Conservation (phyloP, 768 basidiomycete species). For the Podaxis sp. region DNA sequence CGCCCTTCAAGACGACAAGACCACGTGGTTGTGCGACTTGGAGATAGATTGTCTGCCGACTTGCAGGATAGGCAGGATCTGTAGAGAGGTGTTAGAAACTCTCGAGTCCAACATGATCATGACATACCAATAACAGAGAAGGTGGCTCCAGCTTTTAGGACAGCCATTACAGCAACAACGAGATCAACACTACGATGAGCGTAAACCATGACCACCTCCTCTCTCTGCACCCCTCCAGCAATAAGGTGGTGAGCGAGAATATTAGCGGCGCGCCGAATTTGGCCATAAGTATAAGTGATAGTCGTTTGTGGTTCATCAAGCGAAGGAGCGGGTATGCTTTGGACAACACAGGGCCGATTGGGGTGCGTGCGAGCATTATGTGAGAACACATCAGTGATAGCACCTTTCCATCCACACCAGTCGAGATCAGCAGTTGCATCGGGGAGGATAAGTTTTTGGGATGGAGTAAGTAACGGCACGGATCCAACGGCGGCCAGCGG, state of each 20-base stretch:
- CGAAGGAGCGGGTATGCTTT: constrained; percentile 50
- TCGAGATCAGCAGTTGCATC: constrained; percentile 84
- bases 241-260: constrained; percentile 87
- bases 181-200: constrained; percentile 95
- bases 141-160: constrained; percentile 92
- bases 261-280: constrained; percentile 83
- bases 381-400: constrained; percentile 94
- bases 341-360: constrained; percentile 84
- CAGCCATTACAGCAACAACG: constrained; percentile 94
- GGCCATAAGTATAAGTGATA: constrained; percentile 67
- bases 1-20: constrained; percentile 85
- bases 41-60: constrained; percentile 89
- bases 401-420: constrained; percentile 97
- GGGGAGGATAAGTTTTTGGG: constrained; percentile 69
- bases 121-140: constrained; percentile 93
- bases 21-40: constrained; percentile 90
- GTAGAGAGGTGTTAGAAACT: constrained; percentile 8
- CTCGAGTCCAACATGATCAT: neutral
- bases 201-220: constrained; percentile 98
- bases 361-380: constrained; percentile 78
- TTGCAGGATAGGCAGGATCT: constrained; percentile 97
- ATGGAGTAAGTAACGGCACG: constrained; percentile 72
- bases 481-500: constrained; percentile 72
- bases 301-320: constrained; percentile 44
- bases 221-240: constrained; percentile 78